Evolutionary conservation across 2,329 filamentous ascomycete species (phyloP).

Genomic region (Claviceps spartinae): DNA sequence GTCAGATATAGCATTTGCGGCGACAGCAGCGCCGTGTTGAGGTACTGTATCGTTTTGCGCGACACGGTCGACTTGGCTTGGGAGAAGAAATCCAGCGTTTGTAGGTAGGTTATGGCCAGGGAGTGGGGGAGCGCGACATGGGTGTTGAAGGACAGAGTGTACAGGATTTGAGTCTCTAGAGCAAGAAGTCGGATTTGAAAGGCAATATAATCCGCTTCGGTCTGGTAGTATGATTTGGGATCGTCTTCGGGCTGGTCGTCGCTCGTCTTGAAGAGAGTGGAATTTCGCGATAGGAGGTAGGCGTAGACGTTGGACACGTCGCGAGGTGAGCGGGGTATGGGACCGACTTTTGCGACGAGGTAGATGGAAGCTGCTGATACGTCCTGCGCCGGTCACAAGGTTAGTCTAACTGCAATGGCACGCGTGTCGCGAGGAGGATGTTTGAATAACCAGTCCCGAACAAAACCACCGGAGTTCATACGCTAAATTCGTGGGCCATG

Average conservation of each 20-base stretch:
- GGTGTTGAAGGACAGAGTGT: conserved; percentile 65
- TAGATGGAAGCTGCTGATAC: conserved; percentile 72
- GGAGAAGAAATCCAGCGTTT: conserved; percentile 62
- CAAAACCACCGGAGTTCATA: conserved; percentile 14
- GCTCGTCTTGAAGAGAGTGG: conserved; percentile 36
- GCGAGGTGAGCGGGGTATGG: conserved; percentile 60
- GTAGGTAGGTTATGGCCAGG: conserved; percentile 81
- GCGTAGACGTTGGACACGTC: conserved; percentile 76
- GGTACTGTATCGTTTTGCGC: conserved; percentile 54
- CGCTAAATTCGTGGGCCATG: conserved; percentile 45
- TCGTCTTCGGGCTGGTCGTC: conserved; percentile 21
- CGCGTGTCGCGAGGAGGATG: background rate
- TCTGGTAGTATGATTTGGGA: conserved; percentile 50
- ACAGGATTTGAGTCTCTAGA: conserved; percentile 67
- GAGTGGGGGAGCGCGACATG: conserved; percentile 78
- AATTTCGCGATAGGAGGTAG: conserved; percentile 56
- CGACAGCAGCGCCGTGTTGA: conserved; percentile 77
- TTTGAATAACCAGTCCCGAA: background rate
- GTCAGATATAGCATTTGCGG: conserved; percentile 86
- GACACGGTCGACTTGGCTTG: conserved; percentile 39
- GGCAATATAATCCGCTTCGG: conserved; percentile 57
- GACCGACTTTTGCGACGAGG: conserved; percentile 69
- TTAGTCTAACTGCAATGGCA: background rate
- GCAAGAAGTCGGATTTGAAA: conserved; percentile 52
- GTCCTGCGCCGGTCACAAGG: conserved; percentile 37